A percentile compares a stretch with the other conserved stretches of the same genome.
These are phyloP conservation scores for Senna tora DNA, from an alignment of 306 rosid genomes.

Conservation along the genomic window DNA sequence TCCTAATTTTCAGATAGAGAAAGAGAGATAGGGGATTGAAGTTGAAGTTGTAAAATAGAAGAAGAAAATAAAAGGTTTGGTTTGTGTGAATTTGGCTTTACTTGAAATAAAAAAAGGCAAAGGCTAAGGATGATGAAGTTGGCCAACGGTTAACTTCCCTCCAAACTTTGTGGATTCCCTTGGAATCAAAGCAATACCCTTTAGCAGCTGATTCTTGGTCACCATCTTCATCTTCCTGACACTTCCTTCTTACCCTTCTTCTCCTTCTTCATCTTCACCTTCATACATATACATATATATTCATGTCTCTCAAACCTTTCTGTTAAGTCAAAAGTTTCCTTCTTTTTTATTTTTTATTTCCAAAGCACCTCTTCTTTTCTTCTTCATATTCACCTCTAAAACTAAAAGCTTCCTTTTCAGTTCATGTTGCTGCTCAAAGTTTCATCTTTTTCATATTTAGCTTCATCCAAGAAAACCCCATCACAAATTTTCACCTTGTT, in stretches of 20 bases:
- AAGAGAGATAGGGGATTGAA: constrained; percentile 8
- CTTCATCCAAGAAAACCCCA: constrained; percentile 16
- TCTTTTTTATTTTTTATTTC: neutral
- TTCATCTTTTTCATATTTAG: constrained; percentile 32
- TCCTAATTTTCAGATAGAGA: constrained; percentile 43
- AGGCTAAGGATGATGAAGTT: constrained; percentile 61
- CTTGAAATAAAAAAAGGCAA: constrained; percentile 7
- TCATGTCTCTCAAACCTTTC: neutral
- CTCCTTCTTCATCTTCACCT: constrained; percentile 11
- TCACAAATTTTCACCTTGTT: constrained; percentile 10
- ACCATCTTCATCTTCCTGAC: constrained; percentile 81
- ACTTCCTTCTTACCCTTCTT: constrained; percentile 59
- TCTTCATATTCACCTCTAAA: neutral
- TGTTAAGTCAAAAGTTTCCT: constrained; percentile 4
- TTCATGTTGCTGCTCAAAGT: neutral
- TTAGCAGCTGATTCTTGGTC: constrained; percentile 67
- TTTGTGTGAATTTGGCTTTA: constrained; percentile 63
- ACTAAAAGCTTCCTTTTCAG: neutral
- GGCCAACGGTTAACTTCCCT: constrained; percentile 87
- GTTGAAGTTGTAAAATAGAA: constrained; percentile 46
- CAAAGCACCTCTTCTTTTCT: neutral
- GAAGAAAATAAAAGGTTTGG: constrained; percentile 28
- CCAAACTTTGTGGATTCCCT: constrained; percentile 73
- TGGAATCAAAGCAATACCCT: constrained; percentile 72
- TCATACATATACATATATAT: neutral